Conservation (phyloP, 345 rosid species). For the Acer yangbiense region DNA sequence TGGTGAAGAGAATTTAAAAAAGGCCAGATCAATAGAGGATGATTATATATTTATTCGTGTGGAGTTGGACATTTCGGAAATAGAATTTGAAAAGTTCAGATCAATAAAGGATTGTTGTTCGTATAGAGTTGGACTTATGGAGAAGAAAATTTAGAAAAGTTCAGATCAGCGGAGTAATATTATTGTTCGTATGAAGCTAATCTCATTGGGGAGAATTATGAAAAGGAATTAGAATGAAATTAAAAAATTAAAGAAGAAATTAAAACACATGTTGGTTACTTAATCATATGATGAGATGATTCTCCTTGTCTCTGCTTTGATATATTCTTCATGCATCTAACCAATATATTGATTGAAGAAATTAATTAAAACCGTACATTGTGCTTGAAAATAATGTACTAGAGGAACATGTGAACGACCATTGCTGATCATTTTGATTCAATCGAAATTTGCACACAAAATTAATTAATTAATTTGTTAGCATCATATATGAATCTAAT, state of each 20-base stretch:
- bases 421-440: neutral
- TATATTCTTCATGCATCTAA: neutral
- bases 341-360: neutral
- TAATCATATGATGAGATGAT: slow-evolving; percentile 12
- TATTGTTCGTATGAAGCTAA: too few species aligned
- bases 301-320: slow-evolving; percentile 19
- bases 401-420: slow-evolving; percentile 17
- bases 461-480: too few species aligned
- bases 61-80: too few species aligned
- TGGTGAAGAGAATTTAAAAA: too few species aligned
- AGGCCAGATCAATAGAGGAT: too few species aligned
- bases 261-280: neutral
- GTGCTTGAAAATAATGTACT: slow-evolving; percentile 17
- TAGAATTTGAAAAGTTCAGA: too few species aligned
- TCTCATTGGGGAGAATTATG: too few species aligned
- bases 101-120: too few species aligned
- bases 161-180: neutral
- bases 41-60: too few species aligned
- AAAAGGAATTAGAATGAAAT: too few species aligned
- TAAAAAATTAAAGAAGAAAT: neutral
- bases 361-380: slow-evolving; percentile 5
- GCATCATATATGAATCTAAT: too few species aligned
- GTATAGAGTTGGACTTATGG: neutral
- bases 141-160: neutral
- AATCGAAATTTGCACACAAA: neutral